A percentile compares a stretch with the other conserved stretches of the same genome.
phyloP scores from a whole-genome alignment of 2,329 filamentous ascomycete genomes.

The Colletotrichum gloeosporioides region DNA sequence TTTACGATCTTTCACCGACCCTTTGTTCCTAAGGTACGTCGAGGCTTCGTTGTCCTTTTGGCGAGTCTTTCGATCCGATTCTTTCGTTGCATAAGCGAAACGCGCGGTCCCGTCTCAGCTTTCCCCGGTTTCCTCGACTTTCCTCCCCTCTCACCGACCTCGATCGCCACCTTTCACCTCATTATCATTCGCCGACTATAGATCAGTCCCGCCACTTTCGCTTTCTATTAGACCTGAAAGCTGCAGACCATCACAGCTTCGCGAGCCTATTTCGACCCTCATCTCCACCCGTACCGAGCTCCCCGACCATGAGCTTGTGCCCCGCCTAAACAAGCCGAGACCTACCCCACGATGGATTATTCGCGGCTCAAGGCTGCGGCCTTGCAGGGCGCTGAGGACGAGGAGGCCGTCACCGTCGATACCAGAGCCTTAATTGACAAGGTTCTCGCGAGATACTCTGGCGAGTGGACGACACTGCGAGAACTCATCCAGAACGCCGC shows the following conservation, averaged over 20 bases:
- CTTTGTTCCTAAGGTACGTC: not conserved
- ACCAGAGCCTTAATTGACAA: constrained; percentile 97
- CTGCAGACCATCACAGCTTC: not conserved
- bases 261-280: not conserved
- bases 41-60: not conserved
- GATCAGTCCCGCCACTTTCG: not conserved
- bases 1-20: not conserved
- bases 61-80: not conserved
- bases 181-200: not conserved
- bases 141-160: not conserved
- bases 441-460: constrained; percentile 93
- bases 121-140: not conserved
- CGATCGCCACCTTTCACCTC: not conserved
- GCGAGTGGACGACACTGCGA: constrained; percentile 89
- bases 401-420: constrained; percentile 97
- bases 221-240: not conserved
- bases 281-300: not conserved
- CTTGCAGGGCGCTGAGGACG: constrained; percentile 83
- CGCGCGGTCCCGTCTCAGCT: constrained; percentile 1
- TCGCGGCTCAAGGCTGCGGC: constrained; percentile 84
- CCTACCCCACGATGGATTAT: constrained; percentile 64
- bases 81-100: constrained; percentile 5
- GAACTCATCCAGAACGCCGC: constrained; percentile 99
- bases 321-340: not conserved
- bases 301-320: not conserved